Conservation (phyloP, 768 basidiomycete genomes). For the Sporobolomyces phaffii region DNA sequence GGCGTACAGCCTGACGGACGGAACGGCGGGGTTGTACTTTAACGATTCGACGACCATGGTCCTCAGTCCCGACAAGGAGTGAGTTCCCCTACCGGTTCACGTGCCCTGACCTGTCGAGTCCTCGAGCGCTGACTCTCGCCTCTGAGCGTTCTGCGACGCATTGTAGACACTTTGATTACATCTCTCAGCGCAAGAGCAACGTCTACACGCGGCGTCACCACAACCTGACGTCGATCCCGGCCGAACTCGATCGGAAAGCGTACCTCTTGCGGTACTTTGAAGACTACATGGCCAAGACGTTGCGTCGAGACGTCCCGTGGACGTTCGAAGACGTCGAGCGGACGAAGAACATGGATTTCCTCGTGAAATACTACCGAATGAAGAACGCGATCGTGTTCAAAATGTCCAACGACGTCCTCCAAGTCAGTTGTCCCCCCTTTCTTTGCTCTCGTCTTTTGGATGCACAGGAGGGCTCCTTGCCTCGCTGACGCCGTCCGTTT, state of each 20-base stretch:
- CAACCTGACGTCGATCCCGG: slow-evolving; percentile 10
- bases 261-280: slow-evolving; percentile 92
- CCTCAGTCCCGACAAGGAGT: slow-evolving; percentile 80
- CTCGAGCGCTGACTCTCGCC: too few relatives aligned
- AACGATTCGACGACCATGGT: slow-evolving; percentile 88
- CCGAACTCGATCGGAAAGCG: slow-evolving; percentile 77
- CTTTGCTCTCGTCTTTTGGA: not conserved
- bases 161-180: slow-evolving; percentile 77
- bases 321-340: slow-evolving; percentile 64
- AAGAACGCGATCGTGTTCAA: slow-evolving; percentile 96
- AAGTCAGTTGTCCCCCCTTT: slow-evolving; percentile 55
- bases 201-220: slow-evolving; percentile 68
- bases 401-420: slow-evolving; percentile 89
- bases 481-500: not conserved
- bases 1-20: slow-evolving; percentile 94
- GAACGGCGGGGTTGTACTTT: slow-evolving; percentile 89
- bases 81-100: slow-evolving; percentile 24
- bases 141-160: not conserved
- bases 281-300: slow-evolving; percentile 81
- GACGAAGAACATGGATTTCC: slow-evolving; percentile 84
- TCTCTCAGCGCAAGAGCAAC: slow-evolving; percentile 56
- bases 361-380: slow-evolving; percentile 91
- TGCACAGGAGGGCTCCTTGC: too few relatives aligned
- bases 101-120: not conserved
- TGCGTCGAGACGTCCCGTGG: slow-evolving; percentile 79